Evolutionary conservation across 441 rosid genomes (phyloP), one percentile per base, ranked within the genome.

Genomic region (Corymbia calophylla): DNA sequence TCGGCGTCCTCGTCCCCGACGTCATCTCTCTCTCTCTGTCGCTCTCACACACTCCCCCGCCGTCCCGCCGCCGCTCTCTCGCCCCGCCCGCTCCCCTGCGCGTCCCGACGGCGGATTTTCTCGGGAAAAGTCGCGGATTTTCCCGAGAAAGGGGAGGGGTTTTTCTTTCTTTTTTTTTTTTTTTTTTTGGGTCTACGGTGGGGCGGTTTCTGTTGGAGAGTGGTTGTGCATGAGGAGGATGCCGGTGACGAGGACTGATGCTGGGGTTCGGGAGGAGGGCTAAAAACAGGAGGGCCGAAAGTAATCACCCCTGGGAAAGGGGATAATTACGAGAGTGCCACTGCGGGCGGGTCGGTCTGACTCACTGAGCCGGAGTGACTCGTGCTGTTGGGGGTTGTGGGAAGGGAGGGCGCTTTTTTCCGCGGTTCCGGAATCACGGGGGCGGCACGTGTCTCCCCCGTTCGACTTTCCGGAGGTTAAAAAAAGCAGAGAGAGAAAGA

Each of bases 391-490:
- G 44, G 56, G 19, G 56, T 6, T 18, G 54, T n/a, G n/a, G n/a
- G n/a, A n/a, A n/a, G 2, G 53, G 17, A 17, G 6, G 53, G 53
- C 0, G 15, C 66, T 64, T 64, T 66, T 7, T 23, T 31, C 11
- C 87, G 87, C 62, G 87, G 68, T 81, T 91, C 94, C 95, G 90
- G 88, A 81, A 93, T 94, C 95, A 92, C 96, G 95, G 94, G 92
- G 92, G 56, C 88, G 89, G 93, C 97, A 95, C 98, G 97, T 95
- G 97, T 93, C 93, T 93, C 87, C 91, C 92, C 93, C 93, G 91
- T 92, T 90, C 86, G 86, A 90, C 91, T 77, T 77, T 77, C 13
- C 84, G 84, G 84, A 44, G 84, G n/a, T 39, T 44, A 31, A 31
- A 44, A 39, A 66, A 44, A 39, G 82, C 13, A 17, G 18, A 39